These are phyloP conservation scores for Leccinum boreale DNA, from an alignment of 768 basidiomycete genomes.

Conservation along the genomic window DNA sequence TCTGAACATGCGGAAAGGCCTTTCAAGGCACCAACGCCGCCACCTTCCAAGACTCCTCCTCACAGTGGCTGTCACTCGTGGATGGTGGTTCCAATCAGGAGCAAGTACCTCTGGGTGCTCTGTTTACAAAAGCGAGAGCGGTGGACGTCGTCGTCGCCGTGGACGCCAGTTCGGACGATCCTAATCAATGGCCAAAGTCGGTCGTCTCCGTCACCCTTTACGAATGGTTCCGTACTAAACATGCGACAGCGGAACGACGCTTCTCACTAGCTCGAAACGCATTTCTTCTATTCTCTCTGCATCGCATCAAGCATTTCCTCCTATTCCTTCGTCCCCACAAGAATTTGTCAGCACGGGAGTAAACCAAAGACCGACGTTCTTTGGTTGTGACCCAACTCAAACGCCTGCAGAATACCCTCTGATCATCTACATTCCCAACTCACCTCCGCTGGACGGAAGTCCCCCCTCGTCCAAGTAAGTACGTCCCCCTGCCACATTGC, in stretches of 20 bases:
- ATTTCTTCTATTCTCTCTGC: conserved; percentile 41
- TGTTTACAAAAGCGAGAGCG: conserved; percentile 64
- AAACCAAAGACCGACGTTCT: conserved; percentile 70
- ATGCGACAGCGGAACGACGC: conserved; percentile 48
- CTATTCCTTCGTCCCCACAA: conserved; percentile 49
- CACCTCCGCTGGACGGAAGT: conserved; percentile 63
- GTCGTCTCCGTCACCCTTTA: conserved; percentile 11
- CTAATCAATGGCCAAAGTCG: conserved; percentile 66
- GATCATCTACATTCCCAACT: conserved; percentile 73
- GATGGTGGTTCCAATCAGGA: conserved; percentile 71
- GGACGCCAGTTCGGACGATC: conserved; percentile 62
- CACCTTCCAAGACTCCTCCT: conserved; percentile 53
- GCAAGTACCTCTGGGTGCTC: conserved; percentile 66
- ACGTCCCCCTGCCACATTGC: not conserved
- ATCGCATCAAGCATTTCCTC: conserved; percentile 62
- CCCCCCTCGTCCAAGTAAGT: conserved; percentile 64
- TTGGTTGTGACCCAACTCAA: conserved; percentile 63
- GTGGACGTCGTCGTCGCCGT: conserved; percentile 77
- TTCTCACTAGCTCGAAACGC: conserved; percentile 43
- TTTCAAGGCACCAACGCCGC: conserved; percentile 47
- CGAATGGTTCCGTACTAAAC: not conserved
- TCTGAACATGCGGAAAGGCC: conserved; percentile 32
- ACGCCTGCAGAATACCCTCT: conserved; percentile 58
- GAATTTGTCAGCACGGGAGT: conserved; percentile 59
- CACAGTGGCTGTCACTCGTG: conserved; percentile 57